Percentiles rank a stretch among this genome's conserved stretches.
Conservation (phyloP, 139 green algal genomes). For the Tetratostichococcus sp. region DNA sequence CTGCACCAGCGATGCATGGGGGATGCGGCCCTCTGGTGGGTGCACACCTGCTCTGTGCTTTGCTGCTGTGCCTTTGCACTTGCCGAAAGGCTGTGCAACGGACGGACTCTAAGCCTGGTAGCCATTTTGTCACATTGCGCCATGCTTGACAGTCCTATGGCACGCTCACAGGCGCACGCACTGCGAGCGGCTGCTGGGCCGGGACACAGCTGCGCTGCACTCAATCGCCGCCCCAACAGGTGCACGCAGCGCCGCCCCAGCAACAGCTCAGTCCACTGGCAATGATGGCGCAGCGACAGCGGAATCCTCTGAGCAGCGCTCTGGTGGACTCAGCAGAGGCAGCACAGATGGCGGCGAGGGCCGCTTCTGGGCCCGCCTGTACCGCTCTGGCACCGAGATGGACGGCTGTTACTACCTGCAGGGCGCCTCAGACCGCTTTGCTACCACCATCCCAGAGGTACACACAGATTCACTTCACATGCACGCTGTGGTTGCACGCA, state of each 20-base stretch:
- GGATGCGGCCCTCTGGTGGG: not conserved
- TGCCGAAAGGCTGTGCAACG: no score
- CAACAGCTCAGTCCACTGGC: not conserved
- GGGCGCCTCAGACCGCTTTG: not conserved
- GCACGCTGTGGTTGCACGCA: no score
- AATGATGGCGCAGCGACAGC: no score
- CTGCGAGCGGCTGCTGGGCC: constrained; percentile 5
- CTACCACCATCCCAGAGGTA: not conserved
- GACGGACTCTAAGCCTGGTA: no score
- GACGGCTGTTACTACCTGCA: constrained; percentile 7
- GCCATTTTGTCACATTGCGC: no score
- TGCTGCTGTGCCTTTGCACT: no score
- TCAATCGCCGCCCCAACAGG: not conserved
- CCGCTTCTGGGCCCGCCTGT: constrained; percentile 11
- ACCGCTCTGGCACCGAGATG: not conserved
- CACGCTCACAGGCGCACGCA: constrained; percentile 5
- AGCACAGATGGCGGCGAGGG: not conserved
- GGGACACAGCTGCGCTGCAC: constrained; percentile 8
- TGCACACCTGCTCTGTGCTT: no score
- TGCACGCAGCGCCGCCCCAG: not conserved
- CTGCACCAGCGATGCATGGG: not conserved
- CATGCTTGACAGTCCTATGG: no score
- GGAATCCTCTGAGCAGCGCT: no score
- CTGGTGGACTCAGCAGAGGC: not conserved
- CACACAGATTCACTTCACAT: no score